phyloP scores from a whole-genome alignment of 2,329 filamentous ascomycete genomes.

The Sporothrix pseudoabietina region DNA sequence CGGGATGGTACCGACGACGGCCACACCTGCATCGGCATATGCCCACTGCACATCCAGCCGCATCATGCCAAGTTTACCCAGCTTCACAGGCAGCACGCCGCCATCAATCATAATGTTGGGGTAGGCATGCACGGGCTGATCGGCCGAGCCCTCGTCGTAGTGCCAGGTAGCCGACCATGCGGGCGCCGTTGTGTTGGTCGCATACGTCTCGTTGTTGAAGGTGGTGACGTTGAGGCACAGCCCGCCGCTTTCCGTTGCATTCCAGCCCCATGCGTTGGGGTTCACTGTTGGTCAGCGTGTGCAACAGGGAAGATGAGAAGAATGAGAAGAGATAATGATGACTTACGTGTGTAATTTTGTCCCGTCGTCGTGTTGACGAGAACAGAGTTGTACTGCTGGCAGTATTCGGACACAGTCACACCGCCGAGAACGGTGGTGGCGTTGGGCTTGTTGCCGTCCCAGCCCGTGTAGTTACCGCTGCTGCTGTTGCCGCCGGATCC shows the following conservation, averaged over 20 bases:
- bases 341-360: constrained; percentile 53
- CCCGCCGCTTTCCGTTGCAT: constrained; percentile 44
- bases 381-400: constrained; percentile 33
- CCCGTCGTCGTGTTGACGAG: constrained; percentile 40
- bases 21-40: constrained; percentile 42
- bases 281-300: constrained; percentile 47
- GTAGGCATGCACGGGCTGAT: constrained; percentile 56
- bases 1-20: constrained; percentile 56
- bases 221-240: constrained; percentile 47
- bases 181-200: constrained; percentile 50
- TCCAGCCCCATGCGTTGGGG: constrained; percentile 58
- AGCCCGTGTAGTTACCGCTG: constrained; percentile 37
- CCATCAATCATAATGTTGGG: constrained; percentile 55
- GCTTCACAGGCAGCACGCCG: constrained; percentile 46
- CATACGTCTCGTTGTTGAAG: constrained; percentile 54
- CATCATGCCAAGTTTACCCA: constrained; percentile 44
- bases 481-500: constrained; percentile 35
- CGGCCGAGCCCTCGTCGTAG: constrained; percentile 46
- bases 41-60: constrained; percentile 53
- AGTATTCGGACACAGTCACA: constrained; percentile 31
- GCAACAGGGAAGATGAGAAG: not conserved
- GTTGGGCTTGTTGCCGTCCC: constrained; percentile 35
- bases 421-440: constrained; percentile 28
- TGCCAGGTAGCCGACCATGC: constrained; percentile 57
- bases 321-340: not conserved